Conservation (phyloP, 2,329 filamentous ascomycete genomes). For the Purpureocillium lavendulum region DNA sequence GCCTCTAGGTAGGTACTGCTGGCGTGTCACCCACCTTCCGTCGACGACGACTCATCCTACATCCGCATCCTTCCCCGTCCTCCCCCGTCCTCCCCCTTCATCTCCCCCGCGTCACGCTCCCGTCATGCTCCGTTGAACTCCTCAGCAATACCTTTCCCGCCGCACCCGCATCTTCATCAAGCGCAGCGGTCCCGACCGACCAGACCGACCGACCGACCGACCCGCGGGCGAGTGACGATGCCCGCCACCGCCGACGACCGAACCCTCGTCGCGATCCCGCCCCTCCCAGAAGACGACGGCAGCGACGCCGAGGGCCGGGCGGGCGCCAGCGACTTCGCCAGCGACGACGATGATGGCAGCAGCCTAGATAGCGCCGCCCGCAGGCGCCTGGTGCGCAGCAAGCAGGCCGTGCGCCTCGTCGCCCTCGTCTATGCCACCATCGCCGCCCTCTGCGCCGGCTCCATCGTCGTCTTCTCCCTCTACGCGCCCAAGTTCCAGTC, state of each 20-base stretch:
- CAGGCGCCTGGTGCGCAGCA: slow-evolving; percentile 16
- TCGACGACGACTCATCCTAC: too few relatives aligned
- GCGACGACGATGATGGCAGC: slow-evolving; percentile 1
- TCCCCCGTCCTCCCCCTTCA: too few relatives aligned
- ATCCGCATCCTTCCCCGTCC: too few relatives aligned
- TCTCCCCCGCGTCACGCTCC: too few relatives aligned
- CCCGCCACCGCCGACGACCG: slow-evolving; percentile 10
- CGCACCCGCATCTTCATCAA: too few relatives aligned
- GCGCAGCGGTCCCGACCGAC: too few relatives aligned
- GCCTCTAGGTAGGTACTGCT: too few relatives aligned
- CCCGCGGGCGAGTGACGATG: slow-evolving; percentile 7
- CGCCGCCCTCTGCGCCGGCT: slow-evolving; percentile 71
- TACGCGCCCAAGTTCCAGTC: slow-evolving; percentile 89
- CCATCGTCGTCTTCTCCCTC: slow-evolving; percentile 86
- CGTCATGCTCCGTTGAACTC: too few relatives aligned
- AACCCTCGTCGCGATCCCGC: slow-evolving; percentile 5
- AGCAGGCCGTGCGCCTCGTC: slow-evolving; percentile 29
- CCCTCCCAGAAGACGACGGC: slow-evolving; percentile 5
- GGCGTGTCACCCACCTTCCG: too few relatives aligned
- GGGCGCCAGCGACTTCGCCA: slow-evolving; percentile 6
- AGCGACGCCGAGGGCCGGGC: slow-evolving; percentile 15
- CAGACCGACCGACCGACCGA: too few relatives aligned
- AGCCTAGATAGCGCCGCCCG: slow-evolving; percentile 4
- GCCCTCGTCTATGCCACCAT: slow-evolving; percentile 48
- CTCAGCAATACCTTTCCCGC: too few relatives aligned